These are phyloP conservation scores for Sideroxylon spinosum DNA, from an alignment of 179 eudicot genomes.

Conservation along the genomic window DNA sequence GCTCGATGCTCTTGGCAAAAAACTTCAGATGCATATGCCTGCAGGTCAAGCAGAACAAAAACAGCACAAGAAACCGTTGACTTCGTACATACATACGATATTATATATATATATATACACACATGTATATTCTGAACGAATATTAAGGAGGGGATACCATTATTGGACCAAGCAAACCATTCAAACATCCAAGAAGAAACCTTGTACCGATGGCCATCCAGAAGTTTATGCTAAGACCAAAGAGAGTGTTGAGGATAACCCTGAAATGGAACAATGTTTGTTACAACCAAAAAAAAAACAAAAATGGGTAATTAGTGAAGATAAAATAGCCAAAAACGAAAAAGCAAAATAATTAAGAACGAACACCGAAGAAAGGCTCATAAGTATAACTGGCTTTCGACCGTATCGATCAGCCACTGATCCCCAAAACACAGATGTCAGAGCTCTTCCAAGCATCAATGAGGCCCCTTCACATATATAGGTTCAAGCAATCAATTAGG, in stretches of 20 bases:
- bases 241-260: conserved; percentile 42
- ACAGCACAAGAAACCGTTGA: no score
- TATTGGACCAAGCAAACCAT: conserved; percentile 21
- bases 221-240: conserved; percentile 47
- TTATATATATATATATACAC: no score
- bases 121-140: no score
- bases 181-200: conserved; percentile 44
- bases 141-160: conserved; percentile 1
- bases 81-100: no score
- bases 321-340: background rate
- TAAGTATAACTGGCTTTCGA: conserved; percentile 34
- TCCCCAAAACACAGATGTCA: conserved; percentile 35
- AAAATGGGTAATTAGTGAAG: no score
- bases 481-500: no score
- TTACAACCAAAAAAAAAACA: background rate
- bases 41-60: background rate
- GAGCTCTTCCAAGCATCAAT: conserved; percentile 39
- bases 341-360: background rate
- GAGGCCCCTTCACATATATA: conserved; percentile 23
- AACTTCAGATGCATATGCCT: conserved; percentile 28
- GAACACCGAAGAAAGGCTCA: conserved; percentile 31
- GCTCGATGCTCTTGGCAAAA: conserved; percentile 23
- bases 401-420: conserved; percentile 37
- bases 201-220: conserved; percentile 51
- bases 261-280: conserved; percentile 17